A percentile compares a stretch with the other conserved stretches of the same genome.
phyloP scores from a whole-genome alignment of 1,284 basidiomycete genomes.

The Boletus semigastroideus region DNA sequence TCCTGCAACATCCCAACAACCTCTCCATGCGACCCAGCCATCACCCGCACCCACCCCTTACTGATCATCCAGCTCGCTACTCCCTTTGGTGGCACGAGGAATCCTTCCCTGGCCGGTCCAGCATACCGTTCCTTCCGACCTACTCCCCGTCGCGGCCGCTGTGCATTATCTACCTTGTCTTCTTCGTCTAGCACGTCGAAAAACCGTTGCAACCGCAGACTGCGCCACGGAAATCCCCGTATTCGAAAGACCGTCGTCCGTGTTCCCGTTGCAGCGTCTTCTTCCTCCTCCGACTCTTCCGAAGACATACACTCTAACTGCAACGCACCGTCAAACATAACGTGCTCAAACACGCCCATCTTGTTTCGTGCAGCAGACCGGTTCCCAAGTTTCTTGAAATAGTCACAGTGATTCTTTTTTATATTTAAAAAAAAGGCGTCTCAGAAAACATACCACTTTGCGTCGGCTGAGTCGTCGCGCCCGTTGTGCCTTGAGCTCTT shows the following conservation, averaged over 20 bases:
- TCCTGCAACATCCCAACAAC: constrained; percentile 42
- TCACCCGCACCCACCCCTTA: constrained; percentile 51
- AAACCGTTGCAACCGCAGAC: constrained; percentile 54
- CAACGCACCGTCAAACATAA: constrained; percentile 64
- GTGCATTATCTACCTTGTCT: constrained; percentile 43
- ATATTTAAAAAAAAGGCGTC: too few relatives aligned
- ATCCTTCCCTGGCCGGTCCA: constrained; percentile 59
- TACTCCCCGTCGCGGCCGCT: constrained; percentile 54
- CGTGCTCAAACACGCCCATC: constrained; percentile 51
- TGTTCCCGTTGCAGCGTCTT: constrained; percentile 29
- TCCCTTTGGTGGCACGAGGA: constrained; percentile 59
- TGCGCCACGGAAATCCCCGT: constrained; percentile 63
- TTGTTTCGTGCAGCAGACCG: constrained; percentile 58
- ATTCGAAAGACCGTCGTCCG: constrained; percentile 43
- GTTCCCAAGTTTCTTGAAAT: constrained; percentile 60
- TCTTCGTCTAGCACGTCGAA: constrained; percentile 59
- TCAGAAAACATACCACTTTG: constrained; percentile 50
- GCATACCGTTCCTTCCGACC: constrained; percentile 52
- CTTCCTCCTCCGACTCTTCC: constrained; percentile 65
- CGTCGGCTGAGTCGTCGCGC: constrained; percentile 57
- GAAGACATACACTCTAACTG: constrained; percentile 76
- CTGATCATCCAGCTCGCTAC: constrained; percentile 75
- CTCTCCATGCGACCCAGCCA: constrained; percentile 45
- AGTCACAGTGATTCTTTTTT: background rate
- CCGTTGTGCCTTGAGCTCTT: constrained; percentile 58